These are phyloP conservation scores for Vararia minispora DNA, from an alignment of 768 basidiomycete genomes.

Conservation along the genomic window DNA sequence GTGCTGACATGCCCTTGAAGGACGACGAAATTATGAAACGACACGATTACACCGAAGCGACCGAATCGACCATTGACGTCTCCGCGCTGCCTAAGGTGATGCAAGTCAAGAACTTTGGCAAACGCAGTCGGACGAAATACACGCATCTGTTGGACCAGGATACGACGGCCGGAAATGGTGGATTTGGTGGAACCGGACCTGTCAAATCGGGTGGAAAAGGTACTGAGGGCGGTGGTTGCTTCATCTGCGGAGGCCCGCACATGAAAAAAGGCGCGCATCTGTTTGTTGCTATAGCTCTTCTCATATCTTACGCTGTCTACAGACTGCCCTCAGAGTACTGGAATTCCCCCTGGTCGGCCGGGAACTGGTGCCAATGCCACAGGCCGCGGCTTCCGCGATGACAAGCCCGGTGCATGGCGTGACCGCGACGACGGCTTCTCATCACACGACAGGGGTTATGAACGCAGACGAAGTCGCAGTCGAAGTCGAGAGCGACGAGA, in stretches of 20 bases:
- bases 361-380: constrained; percentile 24
- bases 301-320: not conserved
- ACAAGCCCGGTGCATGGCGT: constrained; percentile 14
- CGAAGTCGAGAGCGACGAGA: not conserved
- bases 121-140: constrained; percentile 88
- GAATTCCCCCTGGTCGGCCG: constrained; percentile 16
- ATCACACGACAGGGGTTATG: no score
- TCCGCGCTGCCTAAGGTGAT: constrained; percentile 86
- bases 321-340: constrained; percentile 28
- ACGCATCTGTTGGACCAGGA: constrained; percentile 95
- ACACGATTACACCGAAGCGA: constrained; percentile 85
- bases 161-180: constrained; percentile 54
- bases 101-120: constrained; percentile 95
- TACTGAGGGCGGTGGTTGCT: constrained; percentile 64
- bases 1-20: constrained; percentile 26
- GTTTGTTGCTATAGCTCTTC: not conserved
- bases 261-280: constrained; percentile 63
- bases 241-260: constrained; percentile 90
- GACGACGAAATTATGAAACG: constrained; percentile 78
- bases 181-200: constrained; percentile 51
- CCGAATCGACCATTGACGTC: constrained; percentile 80
- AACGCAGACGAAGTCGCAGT: not conserved
- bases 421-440: constrained; percentile 12
- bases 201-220: constrained; percentile 46
- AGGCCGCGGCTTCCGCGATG: constrained; percentile 14